Base-by-base conservation (phyloP, 768 basidiomycete species). In the Suillus ampliporus region DNA sequence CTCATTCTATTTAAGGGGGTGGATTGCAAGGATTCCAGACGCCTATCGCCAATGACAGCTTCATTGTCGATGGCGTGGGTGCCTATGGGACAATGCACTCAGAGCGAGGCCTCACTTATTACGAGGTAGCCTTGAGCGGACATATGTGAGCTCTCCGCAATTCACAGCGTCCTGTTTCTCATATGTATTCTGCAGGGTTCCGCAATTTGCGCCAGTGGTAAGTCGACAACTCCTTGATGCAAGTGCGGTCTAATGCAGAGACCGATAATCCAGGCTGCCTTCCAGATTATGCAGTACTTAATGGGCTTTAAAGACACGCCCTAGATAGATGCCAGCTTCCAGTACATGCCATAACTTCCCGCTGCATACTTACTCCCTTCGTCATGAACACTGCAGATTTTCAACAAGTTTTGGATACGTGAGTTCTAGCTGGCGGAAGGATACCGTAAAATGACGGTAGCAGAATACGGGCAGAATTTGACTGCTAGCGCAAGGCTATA, bases 1-100 rank as follows among this genome's bases (percentile, higher is more conserved):
- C 19, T 41, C 48, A 47, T 57, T n/a, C 28, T 31, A 28, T 40
- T 31, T 77, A 78, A 84, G 84, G 86, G 90, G 78, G 78, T 62
- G 88, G 88, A 0, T 40, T 77, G 61, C 90, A 92, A 77, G 90
- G 90, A 0, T 91, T 92, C 84, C 89, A 88, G 64, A 86, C 81
- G 0, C 88, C 88, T 7, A 89, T 90, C 51, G 70, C 74, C 15
- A 77, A 83, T 37, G 89, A 91, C 65, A 88, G 84, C 63, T 88
- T 92, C 77, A 72, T 90, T 60, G 83, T 91, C 58, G 88, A 89
- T 61, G 88, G 86, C 23, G 80, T 91, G 48, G 90, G 90, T 34
- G 81, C 89, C 3, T 77, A 87, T 31, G 91, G 90, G 0, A 88
- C 76, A 3, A 77, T 83, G 61, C 89, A 91, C 64, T 77, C 80